Percentiles rank a stretch among this genome's conserved stretches.
Evolutionary conservation across 176 grass and related monocot species (phyloP).

Genomic region (Triticum monococcum): DNA sequence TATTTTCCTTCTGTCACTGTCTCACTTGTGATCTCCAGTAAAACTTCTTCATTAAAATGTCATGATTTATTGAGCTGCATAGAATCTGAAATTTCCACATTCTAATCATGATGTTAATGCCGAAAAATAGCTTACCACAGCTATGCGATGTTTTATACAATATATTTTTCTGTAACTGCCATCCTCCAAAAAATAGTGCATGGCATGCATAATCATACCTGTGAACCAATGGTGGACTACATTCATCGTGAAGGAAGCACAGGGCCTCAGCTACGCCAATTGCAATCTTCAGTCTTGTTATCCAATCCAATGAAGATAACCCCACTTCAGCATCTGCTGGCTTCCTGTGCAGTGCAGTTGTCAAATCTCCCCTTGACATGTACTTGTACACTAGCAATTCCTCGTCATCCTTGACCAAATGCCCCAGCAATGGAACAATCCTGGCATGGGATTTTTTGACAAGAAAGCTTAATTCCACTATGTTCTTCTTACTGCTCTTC

Average conservation of each 20-base stretch:
- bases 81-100: neutral
- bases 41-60: neutral
- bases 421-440: slow-evolving; percentile 72
- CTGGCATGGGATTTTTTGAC: slow-evolving; percentile 45
- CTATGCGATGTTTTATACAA: slow-evolving; percentile 17
- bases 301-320: slow-evolving; percentile 82
- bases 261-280: slow-evolving; percentile 72
- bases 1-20: slow-evolving; percentile 10
- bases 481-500: slow-evolving; percentile 43
- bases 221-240: slow-evolving; percentile 77
- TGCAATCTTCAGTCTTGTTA: slow-evolving; percentile 91
- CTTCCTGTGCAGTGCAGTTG: slow-evolving; percentile 61
- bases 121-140: slow-evolving; percentile 24
- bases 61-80: neutral
- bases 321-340: slow-evolving; percentile 40
- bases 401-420: slow-evolving; percentile 51
- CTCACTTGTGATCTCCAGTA: neutral
- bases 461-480: slow-evolving; percentile 55
- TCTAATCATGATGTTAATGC: slow-evolving; percentile 11
- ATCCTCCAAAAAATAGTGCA: slow-evolving; percentile 14
- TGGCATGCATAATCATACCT: slow-evolving; percentile 43
- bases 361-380: slow-evolving; percentile 81
- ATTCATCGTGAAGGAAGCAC: slow-evolving; percentile 88
- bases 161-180: neutral
- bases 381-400: slow-evolving; percentile 70